These are phyloP conservation scores for Spathaspora sp. DNA, from an alignment of 1,139 yeast genomes.

Conservation along the genomic window DNA sequence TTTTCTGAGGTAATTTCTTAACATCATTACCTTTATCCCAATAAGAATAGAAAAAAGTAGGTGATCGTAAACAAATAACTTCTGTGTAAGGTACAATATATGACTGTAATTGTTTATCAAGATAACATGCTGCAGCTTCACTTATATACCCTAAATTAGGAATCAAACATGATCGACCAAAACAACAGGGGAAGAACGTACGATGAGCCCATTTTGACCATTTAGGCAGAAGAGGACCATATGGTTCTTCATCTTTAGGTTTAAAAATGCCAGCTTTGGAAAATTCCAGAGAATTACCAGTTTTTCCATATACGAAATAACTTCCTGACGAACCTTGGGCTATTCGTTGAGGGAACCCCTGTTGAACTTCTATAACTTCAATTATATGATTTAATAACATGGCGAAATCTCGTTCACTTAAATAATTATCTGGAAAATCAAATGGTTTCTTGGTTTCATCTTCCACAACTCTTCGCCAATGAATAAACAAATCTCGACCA, in stretches of 20 bases:
- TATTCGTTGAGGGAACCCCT: slow-evolving; percentile 49
- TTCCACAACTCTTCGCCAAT: slow-evolving; percentile 15
- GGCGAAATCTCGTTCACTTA: slow-evolving; percentile 22
- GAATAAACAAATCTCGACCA: slow-evolving; percentile 18
- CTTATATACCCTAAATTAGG: slow-evolving; percentile 74
- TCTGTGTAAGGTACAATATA: slow-evolving; percentile 69
- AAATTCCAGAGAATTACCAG: slow-evolving; percentile 9
- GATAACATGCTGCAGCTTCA: slow-evolving; percentile 68
- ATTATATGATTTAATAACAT: slow-evolving; percentile 20
- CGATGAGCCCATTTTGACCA: slow-evolving; percentile 83
- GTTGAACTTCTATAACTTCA: slow-evolving; percentile 23
- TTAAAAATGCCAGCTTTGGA: slow-evolving; percentile 60
- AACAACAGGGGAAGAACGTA: slow-evolving; percentile 73
- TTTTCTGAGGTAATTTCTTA: slow-evolving; percentile 43
- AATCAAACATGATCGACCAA: slow-evolving; percentile 71
- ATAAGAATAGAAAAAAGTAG: slow-evolving; percentile 53
- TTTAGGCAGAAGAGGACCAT: slow-evolving; percentile 75
- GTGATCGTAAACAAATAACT: slow-evolving; percentile 52
- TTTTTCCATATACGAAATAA: slow-evolving; percentile 49
- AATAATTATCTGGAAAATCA: slow-evolving; percentile 22
- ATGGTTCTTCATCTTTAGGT: slow-evolving; percentile 82
- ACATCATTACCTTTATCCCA: slow-evolving; percentile 38
- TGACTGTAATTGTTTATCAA: slow-evolving; percentile 60
- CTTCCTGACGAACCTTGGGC: slow-evolving; percentile 72
- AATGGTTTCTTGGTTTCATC: slow-evolving; percentile 9